These are phyloP conservation scores for Salmacisia buchloeana DNA, from an alignment of 1,284 basidiomycete species.

Conservation along the genomic window DNA sequence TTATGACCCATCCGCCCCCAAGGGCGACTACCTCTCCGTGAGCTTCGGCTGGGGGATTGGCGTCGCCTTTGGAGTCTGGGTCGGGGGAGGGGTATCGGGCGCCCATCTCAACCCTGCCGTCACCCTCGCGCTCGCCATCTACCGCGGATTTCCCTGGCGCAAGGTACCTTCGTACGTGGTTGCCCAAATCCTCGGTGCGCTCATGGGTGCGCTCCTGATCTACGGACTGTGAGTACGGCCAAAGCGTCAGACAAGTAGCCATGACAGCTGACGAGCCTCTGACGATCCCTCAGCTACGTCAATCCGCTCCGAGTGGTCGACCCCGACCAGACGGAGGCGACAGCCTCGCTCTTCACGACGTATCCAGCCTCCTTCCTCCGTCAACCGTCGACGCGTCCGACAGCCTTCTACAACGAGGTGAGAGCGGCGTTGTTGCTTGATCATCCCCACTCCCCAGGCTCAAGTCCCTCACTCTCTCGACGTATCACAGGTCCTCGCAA, in stretches of 20 bases:
- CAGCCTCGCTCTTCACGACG: conserved; percentile 14
- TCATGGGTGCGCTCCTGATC: background rate
- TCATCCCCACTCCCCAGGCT: background rate
- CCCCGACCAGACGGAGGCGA: conserved; percentile 25
- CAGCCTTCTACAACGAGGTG: conserved; percentile 19
- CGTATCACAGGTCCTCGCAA: conserved; percentile 12
- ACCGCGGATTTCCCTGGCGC: conserved; percentile 66
- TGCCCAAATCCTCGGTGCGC: background rate
- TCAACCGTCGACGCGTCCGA: background rate
- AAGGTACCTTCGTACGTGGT: background rate
- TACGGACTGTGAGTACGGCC: conserved; percentile 1
- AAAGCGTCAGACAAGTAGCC: background rate
- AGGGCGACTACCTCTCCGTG: conserved; percentile 4
- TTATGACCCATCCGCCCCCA: background rate
- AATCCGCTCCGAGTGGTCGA: conserved; percentile 25
- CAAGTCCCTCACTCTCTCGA: background rate
- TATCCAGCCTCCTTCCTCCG: conserved; percentile 12
- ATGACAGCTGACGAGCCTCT: background rate
- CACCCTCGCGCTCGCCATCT: conserved; percentile 64
- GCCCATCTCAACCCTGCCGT: conserved; percentile 12
- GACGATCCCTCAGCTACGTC: background rate
- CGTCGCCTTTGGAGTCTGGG: background rate
- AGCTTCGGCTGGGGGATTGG: conserved; percentile 5
- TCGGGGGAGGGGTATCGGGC: background rate
- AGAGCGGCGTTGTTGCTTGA: background rate